A percentile compares a stretch with the other conserved stretches of the same genome.
phyloP scores from a whole-genome alignment of 345 rosid species.

The thale cress (Arabidopsis thaliana) region TAIR10.1 NC_003076.8:20214501-20215000 shows the following conservation, averaged over 20 bases:
- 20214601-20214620: background rate
- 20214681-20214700: background rate
- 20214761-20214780: no score
- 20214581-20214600: background rate
- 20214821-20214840: background rate
- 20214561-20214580: background rate
- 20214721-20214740: background rate
- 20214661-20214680: background rate
- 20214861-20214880: no score
- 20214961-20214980: no score
- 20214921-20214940: no score
- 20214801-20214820: background rate
- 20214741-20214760: background rate
- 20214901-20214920: no score
- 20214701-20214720: background rate
- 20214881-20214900: no score
- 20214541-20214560: background rate
- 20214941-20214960: no score
- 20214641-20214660: background rate
- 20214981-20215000: no score
- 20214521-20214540: background rate
- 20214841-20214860: no score
- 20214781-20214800: no score
- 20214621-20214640: background rate
- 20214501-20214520: no score